Percentiles rank a stretch among this genome's conserved stretches.
These are phyloP conservation scores for Sphagnum magellanicum DNA, from an alignment of 228 moss, liverwort and hornwort species.

Conservation along the genomic window DNA sequence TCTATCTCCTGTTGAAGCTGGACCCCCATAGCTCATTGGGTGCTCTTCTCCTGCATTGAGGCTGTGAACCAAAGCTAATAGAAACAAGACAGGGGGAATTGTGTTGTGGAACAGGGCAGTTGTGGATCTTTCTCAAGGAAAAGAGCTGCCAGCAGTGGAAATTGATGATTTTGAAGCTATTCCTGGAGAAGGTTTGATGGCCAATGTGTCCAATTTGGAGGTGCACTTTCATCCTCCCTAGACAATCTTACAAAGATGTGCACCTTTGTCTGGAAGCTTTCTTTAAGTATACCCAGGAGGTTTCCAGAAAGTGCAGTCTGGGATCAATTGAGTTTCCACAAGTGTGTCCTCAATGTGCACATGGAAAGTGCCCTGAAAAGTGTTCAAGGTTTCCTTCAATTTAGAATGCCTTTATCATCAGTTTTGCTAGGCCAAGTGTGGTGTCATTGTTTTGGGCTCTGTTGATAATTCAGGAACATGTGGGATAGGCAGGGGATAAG, in stretches of 20 bases:
- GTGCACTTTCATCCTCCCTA: conserved; percentile 14
- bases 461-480: background rate
- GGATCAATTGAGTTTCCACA: no score
- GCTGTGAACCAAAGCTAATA: background rate
- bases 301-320: no score
- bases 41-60: background rate
- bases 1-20: background rate
- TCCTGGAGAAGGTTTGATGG: conserved; percentile 85
- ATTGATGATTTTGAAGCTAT: conserved; percentile 78
- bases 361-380: no score
- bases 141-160: conserved; percentile 65
- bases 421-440: no score
- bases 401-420: no score
- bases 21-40: background rate
- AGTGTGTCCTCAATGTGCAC: no score
- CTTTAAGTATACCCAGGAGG: no score
- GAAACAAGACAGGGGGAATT: background rate
- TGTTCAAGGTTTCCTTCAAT: no score
- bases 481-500: conserved; percentile 54
- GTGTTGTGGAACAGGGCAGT: conserved; percentile 62
- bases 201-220: conserved; percentile 64
- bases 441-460: background rate
- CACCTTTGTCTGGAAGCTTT: no score
- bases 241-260: no score
- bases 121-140: conserved; percentile 76